Percentiles rank a stretch among this genome's conserved stretches.
Evolutionary conservation across 2,329 filamentous ascomycete species (phyloP).

Genomic region (Peltaster fructicola): DNA sequence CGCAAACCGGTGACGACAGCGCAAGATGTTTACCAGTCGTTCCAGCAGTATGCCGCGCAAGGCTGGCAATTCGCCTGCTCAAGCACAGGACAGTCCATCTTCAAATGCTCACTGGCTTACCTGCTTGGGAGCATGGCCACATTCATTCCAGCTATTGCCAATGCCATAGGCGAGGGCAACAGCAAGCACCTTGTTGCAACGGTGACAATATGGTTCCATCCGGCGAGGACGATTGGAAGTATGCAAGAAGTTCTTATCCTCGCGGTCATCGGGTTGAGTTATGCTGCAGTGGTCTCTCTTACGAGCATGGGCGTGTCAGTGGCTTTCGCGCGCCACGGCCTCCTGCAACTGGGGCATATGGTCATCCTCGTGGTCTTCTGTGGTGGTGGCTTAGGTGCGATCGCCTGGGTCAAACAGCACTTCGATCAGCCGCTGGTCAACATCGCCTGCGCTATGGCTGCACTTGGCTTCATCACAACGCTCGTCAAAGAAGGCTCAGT

Average conservation of each 20-base stretch:
- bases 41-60: conserved; percentile 1
- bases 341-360: conserved; percentile 55
- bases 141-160: conserved; percentile 56
- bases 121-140: conserved; percentile 72
- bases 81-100: conserved; percentile 56
- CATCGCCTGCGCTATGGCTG: conserved; percentile 61
- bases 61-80: conserved; percentile 43
- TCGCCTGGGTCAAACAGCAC: conserved; percentile 34
- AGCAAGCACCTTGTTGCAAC: conserved; percentile 90
- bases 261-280: conserved; percentile 60
- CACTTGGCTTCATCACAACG: conserved; percentile 74
- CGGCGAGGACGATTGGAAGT: conserved; percentile 66
- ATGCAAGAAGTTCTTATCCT: conserved; percentile 76
- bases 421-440: conserved; percentile 24
- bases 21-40: conserved; percentile 1
- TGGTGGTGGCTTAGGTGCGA: conserved; percentile 68
- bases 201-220: conserved; percentile 88
- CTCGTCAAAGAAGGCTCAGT: conserved; percentile 83
- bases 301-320: conserved; percentile 80
- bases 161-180: conserved; percentile 63
- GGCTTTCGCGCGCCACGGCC: conserved; percentile 51
- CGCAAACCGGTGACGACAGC: too few species aligned
- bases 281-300: conserved; percentile 57
- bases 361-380: conserved; percentile 70
- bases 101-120: conserved; percentile 88